Percentiles rank a stretch among this genome's conserved stretches.
phyloP scores from a whole-genome alignment of 768 basidiomycete species.

The Porphyrellus cyaneotinctus region DNA sequence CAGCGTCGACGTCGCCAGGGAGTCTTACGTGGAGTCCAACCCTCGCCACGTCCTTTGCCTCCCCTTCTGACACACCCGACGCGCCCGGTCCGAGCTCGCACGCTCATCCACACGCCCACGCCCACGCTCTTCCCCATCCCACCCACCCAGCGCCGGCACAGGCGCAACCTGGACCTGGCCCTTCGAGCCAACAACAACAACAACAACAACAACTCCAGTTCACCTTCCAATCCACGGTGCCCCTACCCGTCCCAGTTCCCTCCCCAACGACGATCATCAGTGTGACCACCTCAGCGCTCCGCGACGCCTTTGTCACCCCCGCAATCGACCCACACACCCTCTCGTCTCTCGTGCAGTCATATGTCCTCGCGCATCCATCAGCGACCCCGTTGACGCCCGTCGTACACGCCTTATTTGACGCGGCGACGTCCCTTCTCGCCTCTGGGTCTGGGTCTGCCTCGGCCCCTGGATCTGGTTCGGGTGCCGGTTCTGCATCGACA shows the following conservation, averaged over 20 bases:
- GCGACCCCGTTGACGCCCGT: conserved; percentile 48
- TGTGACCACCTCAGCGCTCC: conserved; percentile 27
- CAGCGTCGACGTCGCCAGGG: conserved; percentile 17
- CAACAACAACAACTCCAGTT: conserved; percentile 49
- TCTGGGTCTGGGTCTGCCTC: conserved; percentile 22
- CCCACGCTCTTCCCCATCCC: not conserved
- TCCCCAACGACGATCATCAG: conserved; percentile 22
- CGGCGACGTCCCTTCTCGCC: conserved; percentile 30
- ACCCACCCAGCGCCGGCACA: conserved; percentile 1
- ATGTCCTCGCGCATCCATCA: conserved; percentile 45
- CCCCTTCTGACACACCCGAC: conserved; percentile 14
- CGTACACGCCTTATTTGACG: conserved; percentile 53
- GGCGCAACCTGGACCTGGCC: conserved; percentile 30
- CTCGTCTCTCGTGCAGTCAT: conserved; percentile 52
- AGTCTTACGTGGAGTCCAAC: conserved; percentile 39
- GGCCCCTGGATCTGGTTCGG: conserved; percentile 35
- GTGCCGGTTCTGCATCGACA: conserved; percentile 17
- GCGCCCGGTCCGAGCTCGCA: conserved; percentile 32
- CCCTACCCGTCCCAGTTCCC: conserved; percentile 34
- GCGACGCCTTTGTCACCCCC: conserved; percentile 31
- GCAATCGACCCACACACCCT: conserved; percentile 46
- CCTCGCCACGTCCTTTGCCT: conserved; percentile 36
- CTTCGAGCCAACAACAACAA: too few relatives aligned
- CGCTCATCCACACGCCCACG: conserved; percentile 24
- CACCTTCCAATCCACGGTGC: conserved; percentile 40